Percentiles rank a stretch among this genome's conserved stretches.
Evolutionary conservation across 2,329 filamentous ascomycete genomes (phyloP).

Genomic region (Trichophyton verrucosum): DNA sequence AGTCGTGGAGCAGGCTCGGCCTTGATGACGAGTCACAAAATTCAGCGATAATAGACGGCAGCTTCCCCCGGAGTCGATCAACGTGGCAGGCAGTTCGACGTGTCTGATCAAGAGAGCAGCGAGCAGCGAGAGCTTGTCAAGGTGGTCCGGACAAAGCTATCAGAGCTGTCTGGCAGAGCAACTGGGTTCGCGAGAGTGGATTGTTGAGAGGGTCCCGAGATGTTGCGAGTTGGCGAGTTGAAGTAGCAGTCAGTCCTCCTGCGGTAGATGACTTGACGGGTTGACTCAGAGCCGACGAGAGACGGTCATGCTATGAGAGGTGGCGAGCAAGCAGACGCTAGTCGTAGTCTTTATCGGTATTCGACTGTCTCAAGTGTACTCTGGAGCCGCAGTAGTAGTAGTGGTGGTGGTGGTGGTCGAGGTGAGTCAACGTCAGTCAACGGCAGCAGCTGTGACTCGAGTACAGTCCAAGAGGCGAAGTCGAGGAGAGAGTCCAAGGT

Average conservation of each 20-base stretch:
- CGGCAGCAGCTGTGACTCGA: slow-evolving; percentile 19
- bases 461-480: slow-evolving; percentile 11
- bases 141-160: no score
- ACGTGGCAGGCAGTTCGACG: neutral
- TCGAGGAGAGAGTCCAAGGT: slow-evolving; percentile 17
- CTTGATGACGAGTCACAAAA: slow-evolving; percentile 3
- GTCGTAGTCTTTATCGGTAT: neutral
- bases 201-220: neutral
- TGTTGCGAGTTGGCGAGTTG: neutral
- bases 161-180: neutral
- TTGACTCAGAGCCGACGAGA: neutral
- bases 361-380: no score
- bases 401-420: neutral
- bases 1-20: neutral
- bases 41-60: neutral
- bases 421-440: slow-evolving; percentile 19
- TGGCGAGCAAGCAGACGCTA: neutral
- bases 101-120: no score
- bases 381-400: no score
- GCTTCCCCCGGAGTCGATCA: neutral
- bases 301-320: neutral
- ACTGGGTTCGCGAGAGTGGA: neutral
- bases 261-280: neutral
- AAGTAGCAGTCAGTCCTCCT: neutral
- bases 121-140: no score